Evolutionary conservation across 495 filamentous ascomycete genomes (phyloP).

Genomic region (Bryoglossum gracile): DNA sequence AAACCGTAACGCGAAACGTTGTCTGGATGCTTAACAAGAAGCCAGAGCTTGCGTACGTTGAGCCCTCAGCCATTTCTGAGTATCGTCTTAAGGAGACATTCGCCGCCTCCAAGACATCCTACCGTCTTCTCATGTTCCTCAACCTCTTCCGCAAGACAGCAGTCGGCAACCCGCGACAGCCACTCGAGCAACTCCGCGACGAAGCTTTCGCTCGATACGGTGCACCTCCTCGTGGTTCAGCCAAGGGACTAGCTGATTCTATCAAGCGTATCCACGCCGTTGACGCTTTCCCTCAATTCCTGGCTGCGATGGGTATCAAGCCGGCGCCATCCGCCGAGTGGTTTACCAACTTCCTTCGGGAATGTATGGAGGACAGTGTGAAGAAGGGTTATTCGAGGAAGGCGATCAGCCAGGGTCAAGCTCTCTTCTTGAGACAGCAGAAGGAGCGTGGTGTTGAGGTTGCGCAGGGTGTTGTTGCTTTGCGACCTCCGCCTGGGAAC

Average conservation of each 20-base stretch:
- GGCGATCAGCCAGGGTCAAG: constrained; percentile 27
- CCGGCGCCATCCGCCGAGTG: constrained; percentile 19
- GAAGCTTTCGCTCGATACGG: constrained; percentile 42
- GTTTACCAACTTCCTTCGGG: constrained; percentile 34
- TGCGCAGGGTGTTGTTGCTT: not conserved
- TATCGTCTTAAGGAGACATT: constrained; percentile 44
- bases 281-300: constrained; percentile 36
- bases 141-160: constrained; percentile 41
- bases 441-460: constrained; percentile 26
- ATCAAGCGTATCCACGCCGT: constrained; percentile 39
- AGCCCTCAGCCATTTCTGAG: constrained; percentile 31
- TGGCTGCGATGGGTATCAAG: constrained; percentile 35
- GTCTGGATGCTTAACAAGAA: constrained; percentile 42
- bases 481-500: not conserved
- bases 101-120: constrained; percentile 38
- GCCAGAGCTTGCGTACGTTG: constrained; percentile 40
- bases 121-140: constrained; percentile 46
- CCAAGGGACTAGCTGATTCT: constrained; percentile 31
- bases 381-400: constrained; percentile 35
- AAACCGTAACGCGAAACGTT: constrained; percentile 43
- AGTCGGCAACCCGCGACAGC: constrained; percentile 29
- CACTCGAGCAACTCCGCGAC: constrained; percentile 33
- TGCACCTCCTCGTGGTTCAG: constrained; percentile 35
- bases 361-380: constrained; percentile 33
- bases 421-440: constrained; percentile 19